Conservation (phyloP, 2,329 filamentous ascomycete species). For the Fusarium transvaalense region DNA sequence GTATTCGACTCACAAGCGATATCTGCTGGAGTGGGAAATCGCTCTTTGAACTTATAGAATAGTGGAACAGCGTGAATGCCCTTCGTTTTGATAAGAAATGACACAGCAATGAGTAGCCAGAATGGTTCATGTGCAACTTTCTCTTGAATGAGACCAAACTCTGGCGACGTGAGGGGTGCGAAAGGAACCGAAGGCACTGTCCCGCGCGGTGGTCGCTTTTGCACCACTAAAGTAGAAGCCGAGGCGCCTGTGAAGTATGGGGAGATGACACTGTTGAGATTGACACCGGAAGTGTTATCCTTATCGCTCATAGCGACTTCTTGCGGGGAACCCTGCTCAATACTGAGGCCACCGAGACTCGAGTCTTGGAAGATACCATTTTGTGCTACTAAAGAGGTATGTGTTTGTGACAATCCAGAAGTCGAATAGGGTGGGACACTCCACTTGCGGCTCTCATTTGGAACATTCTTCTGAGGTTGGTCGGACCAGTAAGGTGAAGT, state of each 20-base stretch:
- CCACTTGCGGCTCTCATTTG: slow-evolving; percentile 34
- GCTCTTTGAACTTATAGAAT: slow-evolving; percentile 75
- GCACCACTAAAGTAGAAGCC: slow-evolving; percentile 13
- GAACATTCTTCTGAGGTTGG: slow-evolving; percentile 29
- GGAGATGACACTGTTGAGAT: slow-evolving; percentile 43
- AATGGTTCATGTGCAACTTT: slow-evolving; percentile 80
- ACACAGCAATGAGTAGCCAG: slow-evolving; percentile 82
- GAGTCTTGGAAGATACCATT: background rate
- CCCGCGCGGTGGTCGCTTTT: slow-evolving; percentile 56
- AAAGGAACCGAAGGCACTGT: slow-evolving; percentile 71
- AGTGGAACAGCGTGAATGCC: slow-evolving; percentile 81
- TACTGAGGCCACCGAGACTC: background rate
- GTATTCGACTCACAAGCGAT: slow-evolving; percentile 67
- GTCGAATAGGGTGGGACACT: slow-evolving; percentile 7
- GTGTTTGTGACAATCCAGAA: slow-evolving; percentile 12
- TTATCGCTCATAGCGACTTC: slow-evolving; percentile 7
- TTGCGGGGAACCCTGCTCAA: slow-evolving; percentile 26
- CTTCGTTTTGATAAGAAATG: slow-evolving; percentile 85
- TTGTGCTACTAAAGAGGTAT: slow-evolving; percentile 8
- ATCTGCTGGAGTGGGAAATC: slow-evolving; percentile 74
- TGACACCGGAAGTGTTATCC: slow-evolving; percentile 10
- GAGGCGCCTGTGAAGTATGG: slow-evolving; percentile 51
- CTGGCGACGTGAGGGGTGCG: slow-evolving; percentile 71
- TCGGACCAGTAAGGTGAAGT: slow-evolving; percentile 51
- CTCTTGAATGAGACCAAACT: slow-evolving; percentile 88